Conservation (phyloP, 495 filamentous ascomycete species). For the Rostrohypoxylon terebratum region DNA sequence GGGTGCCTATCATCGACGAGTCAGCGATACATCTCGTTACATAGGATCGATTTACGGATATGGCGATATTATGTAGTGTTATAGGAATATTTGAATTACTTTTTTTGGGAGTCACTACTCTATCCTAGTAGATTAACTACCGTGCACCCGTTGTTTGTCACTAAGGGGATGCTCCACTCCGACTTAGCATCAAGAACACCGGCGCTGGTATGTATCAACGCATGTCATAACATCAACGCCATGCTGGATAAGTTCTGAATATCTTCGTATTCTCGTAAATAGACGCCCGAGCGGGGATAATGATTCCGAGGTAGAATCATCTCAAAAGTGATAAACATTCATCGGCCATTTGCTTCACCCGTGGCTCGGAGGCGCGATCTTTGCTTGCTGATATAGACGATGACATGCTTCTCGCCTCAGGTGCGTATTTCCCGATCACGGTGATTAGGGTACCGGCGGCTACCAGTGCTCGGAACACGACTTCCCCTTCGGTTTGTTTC, state of each 20-base stretch:
- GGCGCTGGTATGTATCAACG: background rate
- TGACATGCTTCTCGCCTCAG: constrained; percentile 53
- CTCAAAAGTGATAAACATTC: constrained; percentile 68
- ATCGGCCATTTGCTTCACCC: constrained; percentile 67
- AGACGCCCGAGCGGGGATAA: no score
- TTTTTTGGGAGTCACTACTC: background rate
- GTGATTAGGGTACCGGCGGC: constrained; percentile 81
- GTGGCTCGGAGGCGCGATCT: constrained; percentile 58
- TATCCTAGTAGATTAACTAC: background rate
- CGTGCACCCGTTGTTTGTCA: background rate
- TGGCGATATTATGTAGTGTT: background rate
- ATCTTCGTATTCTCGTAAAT: no score
- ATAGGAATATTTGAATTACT: background rate
- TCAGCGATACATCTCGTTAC: background rate
- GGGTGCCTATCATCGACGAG: background rate
- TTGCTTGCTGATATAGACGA: constrained; percentile 44
- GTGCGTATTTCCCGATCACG: constrained; percentile 60
- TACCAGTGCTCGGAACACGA: constrained; percentile 83
- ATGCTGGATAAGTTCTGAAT: background rate
- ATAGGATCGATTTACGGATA: background rate
- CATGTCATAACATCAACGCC: background rate
- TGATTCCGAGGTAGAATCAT: constrained; percentile 6
- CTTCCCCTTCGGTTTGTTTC: constrained; percentile 80
- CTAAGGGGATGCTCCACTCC: background rate
- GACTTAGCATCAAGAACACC: background rate